phyloP scores from a whole-genome alignment of 2,329 filamentous ascomycete genomes.

The Nemania abortiva region DNA sequence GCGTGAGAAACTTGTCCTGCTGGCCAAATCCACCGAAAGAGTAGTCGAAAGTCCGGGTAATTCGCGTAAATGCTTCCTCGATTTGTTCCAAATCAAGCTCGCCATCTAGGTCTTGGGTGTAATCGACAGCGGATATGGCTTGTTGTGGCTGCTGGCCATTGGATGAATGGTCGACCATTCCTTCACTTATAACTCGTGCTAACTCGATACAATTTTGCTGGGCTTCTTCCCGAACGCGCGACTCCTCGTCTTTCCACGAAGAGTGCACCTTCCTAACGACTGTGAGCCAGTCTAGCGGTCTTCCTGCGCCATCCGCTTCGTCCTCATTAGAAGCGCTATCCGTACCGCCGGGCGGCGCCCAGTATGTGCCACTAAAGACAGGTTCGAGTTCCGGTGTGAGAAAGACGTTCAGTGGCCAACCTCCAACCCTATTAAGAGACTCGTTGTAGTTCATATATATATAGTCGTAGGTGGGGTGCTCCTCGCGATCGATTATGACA shows the following conservation, averaged over 20 bases:
- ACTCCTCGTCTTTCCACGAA: slow-evolving; percentile 85
- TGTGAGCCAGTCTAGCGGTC: slow-evolving; percentile 82
- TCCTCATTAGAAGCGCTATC: slow-evolving; percentile 53
- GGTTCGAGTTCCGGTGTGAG: slow-evolving; percentile 92
- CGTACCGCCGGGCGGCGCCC: slow-evolving; percentile 81
- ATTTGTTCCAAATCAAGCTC: slow-evolving; percentile 86
- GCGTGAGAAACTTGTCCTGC: slow-evolving; percentile 90
- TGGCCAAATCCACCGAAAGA: slow-evolving; percentile 82
- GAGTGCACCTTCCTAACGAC: slow-evolving; percentile 82
- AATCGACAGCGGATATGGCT: slow-evolving; percentile 35
- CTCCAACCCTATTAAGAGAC: slow-evolving; percentile 87
- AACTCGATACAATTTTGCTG: slow-evolving; percentile 85
- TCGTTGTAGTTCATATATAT: slow-evolving; percentile 99
- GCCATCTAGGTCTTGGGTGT: slow-evolving; percentile 67
- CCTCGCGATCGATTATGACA: slow-evolving; percentile 92
- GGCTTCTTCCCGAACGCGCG: slow-evolving; percentile 85
- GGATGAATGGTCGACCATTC: slow-evolving; percentile 56
- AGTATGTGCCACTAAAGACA: slow-evolving; percentile 96
- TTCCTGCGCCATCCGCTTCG: slow-evolving; percentile 61
- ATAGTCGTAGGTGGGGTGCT: slow-evolving; percentile 91
- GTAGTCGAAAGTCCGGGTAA: slow-evolving; percentile 82
- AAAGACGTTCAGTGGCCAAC: slow-evolving; percentile 98
- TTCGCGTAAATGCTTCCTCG: slow-evolving; percentile 88
- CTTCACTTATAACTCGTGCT: slow-evolving; percentile 88
- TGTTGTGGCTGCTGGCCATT: slow-evolving; percentile 20